Percentiles rank a stretch among this genome's conserved stretches.
Conservation (phyloP, 208 protist genomes). For the Leishmania aethiopica region DNA sequence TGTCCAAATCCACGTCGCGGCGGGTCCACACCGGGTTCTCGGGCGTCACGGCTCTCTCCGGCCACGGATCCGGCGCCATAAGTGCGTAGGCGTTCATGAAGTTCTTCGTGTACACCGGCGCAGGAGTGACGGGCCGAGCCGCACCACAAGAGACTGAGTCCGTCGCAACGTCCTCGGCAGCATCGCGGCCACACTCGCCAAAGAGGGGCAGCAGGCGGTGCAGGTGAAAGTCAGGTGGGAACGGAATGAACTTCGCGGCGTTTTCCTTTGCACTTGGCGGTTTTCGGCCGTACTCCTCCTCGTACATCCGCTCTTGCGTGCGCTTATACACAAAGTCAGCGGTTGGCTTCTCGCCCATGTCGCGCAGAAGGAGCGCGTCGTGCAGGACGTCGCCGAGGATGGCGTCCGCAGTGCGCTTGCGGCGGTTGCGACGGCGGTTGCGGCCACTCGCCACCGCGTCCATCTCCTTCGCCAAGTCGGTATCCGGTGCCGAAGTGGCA, state of each 20-base stretch:
- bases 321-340: conserved; percentile 87
- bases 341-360: conserved; percentile 80
- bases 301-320: conserved; percentile 84
- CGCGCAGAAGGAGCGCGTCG: conserved; percentile 75
- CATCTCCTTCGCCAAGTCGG: conserved; percentile 14
- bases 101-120: conserved; percentile 30
- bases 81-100: conserved; percentile 38
- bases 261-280: conserved; percentile 67
- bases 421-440: conserved; percentile 55
- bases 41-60: conserved; percentile 68
- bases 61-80: conserved; percentile 71
- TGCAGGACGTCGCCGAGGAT: conserved; percentile 85
- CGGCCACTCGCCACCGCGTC: conserved; percentile 23
- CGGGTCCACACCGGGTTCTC: conserved; percentile 81
- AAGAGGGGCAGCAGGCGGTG: conserved; percentile 64
- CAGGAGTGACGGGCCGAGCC: not conserved
- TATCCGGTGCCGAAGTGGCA: not conserved
- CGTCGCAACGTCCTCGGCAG: not conserved
- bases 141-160: conserved; percentile 1
- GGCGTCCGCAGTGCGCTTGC: conserved; percentile 62
- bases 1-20: conserved; percentile 46
- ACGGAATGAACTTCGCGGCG: conserved; percentile 71
- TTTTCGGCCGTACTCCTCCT: conserved; percentile 82
- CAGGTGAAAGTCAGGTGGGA: conserved; percentile 70
- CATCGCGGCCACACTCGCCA: not conserved